These are phyloP conservation scores for Arthrinium puccinioides DNA, from an alignment of 2,329 filamentous ascomycete species.

Conservation along the genomic window DNA sequence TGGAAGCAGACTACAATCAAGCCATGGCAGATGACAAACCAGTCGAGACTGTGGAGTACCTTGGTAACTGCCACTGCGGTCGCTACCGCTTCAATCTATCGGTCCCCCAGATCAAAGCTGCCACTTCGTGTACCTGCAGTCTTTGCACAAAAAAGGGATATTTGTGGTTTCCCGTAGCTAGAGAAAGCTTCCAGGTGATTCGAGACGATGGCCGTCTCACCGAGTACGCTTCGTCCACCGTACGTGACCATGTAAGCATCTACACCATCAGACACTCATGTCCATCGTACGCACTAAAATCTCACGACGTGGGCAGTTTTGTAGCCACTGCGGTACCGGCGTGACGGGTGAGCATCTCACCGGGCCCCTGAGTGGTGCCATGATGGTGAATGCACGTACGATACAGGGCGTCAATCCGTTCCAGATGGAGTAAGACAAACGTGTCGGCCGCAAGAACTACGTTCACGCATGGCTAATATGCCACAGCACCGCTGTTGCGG, in stretches of 20 bases:
- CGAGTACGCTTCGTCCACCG: not conserved
- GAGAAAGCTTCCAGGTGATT: not conserved
- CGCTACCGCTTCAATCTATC: conserved; percentile 16
- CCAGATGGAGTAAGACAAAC: conserved; percentile 11
- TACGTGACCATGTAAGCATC: not conserved
- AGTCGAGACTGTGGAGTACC: no score
- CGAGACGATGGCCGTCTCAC: not conserved
- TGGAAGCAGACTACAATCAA: no score
- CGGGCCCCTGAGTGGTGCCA: conserved; percentile 13
- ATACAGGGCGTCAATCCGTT: conserved; percentile 16
- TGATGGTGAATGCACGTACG: conserved; percentile 16
- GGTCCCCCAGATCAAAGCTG: conserved; percentile 3
- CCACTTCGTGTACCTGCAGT: conserved; percentile 14
- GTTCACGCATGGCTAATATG: no score
- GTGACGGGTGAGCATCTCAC: conserved; percentile 15
- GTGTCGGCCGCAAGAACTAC: no score
- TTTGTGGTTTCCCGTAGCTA: conserved; percentile 13
- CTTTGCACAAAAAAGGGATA: conserved; percentile 22
- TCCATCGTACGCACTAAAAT: no score
- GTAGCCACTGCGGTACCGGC: conserved; percentile 17
- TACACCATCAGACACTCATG: no score
- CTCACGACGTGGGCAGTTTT: conserved; percentile 14
- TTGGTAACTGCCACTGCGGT: conserved; percentile 20
- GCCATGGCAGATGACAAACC: no score
- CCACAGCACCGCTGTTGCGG: no score